Percentiles rank a stretch among this genome's conserved stretches.
Evolutionary conservation across 495 filamentous ascomycete species (phyloP).

Genomic region (Xylaria sp.): DNA sequence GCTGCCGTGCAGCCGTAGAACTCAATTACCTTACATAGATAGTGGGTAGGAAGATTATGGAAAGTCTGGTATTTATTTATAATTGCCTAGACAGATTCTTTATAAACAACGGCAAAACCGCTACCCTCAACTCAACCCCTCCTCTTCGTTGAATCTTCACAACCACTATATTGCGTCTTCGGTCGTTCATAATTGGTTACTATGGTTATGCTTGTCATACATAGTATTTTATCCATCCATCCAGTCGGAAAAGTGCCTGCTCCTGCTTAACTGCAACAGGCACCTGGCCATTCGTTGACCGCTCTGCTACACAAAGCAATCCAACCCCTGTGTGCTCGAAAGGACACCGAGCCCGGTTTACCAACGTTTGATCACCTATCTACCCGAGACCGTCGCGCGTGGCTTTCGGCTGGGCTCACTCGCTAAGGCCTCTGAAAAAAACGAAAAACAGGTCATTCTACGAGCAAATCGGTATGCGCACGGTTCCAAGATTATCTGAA

Average conservation of each 20-base stretch:
- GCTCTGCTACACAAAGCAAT: conserved; percentile 14
- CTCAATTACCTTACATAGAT: background rate
- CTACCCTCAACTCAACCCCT: background rate
- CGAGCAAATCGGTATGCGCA: background rate
- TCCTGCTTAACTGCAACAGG: background rate
- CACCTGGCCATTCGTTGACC: background rate
- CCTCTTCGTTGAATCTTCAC: background rate
- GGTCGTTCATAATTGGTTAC: background rate
- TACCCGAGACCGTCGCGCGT: background rate
- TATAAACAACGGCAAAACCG: conserved; percentile 7
- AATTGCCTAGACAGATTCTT: background rate
- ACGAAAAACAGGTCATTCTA: background rate
- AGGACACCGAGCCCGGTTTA: background rate
- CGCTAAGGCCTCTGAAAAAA: background rate
- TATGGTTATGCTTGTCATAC: background rate
- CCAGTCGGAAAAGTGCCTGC: background rate
- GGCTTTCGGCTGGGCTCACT: background rate
- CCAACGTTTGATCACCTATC: background rate
- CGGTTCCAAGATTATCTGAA: background rate
- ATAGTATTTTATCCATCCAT: background rate
- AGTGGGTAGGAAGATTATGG: background rate
- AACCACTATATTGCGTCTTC: background rate
- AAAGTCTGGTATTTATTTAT: background rate
- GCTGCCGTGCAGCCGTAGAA: background rate
- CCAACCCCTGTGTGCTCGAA: background rate